A percentile compares a stretch with the other conserved stretches of the same genome.
These are phyloP conservation scores for Fusarium sp. DNA, from an alignment of 2,329 filamentous ascomycete species.

Conservation along the genomic window DNA sequence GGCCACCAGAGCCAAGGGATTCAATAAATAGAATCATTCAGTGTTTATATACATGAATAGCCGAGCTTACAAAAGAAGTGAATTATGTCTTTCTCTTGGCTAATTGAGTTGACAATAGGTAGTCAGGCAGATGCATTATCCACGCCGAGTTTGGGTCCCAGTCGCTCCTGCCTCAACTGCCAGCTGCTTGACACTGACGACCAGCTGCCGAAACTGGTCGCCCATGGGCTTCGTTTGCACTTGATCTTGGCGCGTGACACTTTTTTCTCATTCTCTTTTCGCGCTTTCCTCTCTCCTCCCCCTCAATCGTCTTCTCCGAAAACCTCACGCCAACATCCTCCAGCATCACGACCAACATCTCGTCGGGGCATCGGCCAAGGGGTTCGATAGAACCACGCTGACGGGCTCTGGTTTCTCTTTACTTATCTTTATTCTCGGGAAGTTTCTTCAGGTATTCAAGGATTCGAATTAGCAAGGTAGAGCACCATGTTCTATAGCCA, in stretches of 20 bases:
- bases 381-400: not conserved
- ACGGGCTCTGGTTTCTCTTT: not conserved
- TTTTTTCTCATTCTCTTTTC: not conserved
- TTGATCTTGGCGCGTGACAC: slow-evolving; percentile 8
- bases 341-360: slow-evolving; percentile 17
- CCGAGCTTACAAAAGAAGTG: not conserved
- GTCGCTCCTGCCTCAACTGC: slow-evolving; percentile 25
- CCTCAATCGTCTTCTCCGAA: slow-evolving; percentile 9
- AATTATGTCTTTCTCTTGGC: not conserved
- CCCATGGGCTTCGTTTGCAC: not conserved
- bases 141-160: not conserved
- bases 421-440: not conserved
- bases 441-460: not conserved
- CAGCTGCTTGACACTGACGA: slow-evolving; percentile 29
- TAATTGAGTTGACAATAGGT: not conserved
- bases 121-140: not conserved
- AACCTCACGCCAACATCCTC: slow-evolving; percentile 12
- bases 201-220: slow-evolving; percentile 20
- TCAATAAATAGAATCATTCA: not conserved
- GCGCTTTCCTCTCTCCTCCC: slow-evolving; percentile 8
- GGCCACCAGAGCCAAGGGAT: not conserved
- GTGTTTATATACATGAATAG: not conserved
- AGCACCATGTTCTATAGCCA: slow-evolving; percentile 91
- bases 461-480: not conserved
- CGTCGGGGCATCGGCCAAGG: not conserved